A percentile compares a stretch with the other conserved stretches of the same genome.
These are phyloP conservation scores for Dictyostelium discoideum DNA, from an alignment of 78 protist species.

Conservation along the genomic window dicty_2.7 NC_007090.3:4054501-4055000, in stretches of 20 bases:
- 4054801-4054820: slow-evolving; percentile 74
- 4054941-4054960: not conserved
- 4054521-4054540: not conserved
- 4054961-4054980: slow-evolving; percentile 66
- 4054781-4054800: slow-evolving; percentile 28
- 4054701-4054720: not conserved
- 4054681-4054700: not conserved
- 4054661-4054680: not conserved
- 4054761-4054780: not conserved
- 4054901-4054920: not conserved
- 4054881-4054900: slow-evolving; percentile 53
- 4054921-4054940: not conserved
- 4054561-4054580: slow-evolving; percentile 37
- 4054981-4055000: slow-evolving; percentile 60
- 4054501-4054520: not conserved
- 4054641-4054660: not conserved
- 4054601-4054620: not conserved
- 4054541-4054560: not conserved
- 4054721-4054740: not conserved
- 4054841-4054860: slow-evolving; percentile 80
- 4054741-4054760: not conserved
- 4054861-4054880: slow-evolving; percentile 77
- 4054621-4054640: not conserved
- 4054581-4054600: not conserved
- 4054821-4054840: slow-evolving; percentile 79